These are phyloP conservation scores for Juncus inflexus DNA, from an alignment of 176 grass and related monocot species.

Conservation along the genomic window DNA sequence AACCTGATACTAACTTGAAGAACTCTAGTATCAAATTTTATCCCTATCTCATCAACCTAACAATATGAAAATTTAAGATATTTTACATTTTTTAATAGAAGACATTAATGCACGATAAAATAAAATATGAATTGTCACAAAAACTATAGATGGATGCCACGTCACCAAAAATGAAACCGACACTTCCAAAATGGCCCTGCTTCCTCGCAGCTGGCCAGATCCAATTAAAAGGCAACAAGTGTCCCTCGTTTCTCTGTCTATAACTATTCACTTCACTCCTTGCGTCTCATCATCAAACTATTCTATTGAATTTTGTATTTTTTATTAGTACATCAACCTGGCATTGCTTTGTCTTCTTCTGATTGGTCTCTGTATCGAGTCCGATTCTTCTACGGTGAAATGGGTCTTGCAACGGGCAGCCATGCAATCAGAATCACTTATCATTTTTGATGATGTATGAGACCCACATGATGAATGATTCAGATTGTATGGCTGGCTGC, in stretches of 20 bases:
- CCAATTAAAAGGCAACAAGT: not conserved
- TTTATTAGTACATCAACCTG: conserved; percentile 21
- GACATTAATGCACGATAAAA: not conserved
- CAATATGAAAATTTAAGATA: not conserved
- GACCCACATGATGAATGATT: too few relatives aligned
- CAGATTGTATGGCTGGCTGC: too few relatives aligned
- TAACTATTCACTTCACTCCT: conserved; percentile 17
- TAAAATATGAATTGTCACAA: conserved; percentile 2
- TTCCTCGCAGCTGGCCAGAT: conserved; percentile 13
- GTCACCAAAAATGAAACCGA: conserved; percentile 6
- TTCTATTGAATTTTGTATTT: not conserved
- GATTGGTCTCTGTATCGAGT: conserved; percentile 7
- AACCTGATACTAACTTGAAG: too few relatives aligned
- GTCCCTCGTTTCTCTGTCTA: not conserved
- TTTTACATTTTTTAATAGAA: not conserved
- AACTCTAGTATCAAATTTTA: too few relatives aligned
- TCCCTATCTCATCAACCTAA: not conserved
- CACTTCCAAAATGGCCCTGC: conserved; percentile 19
- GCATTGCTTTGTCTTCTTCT: conserved; percentile 26
- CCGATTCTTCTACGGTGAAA: too few relatives aligned
- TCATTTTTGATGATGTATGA: too few relatives aligned
- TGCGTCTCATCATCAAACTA: conserved; percentile 9
- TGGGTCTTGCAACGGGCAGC: too few relatives aligned
- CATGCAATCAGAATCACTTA: too few relatives aligned
- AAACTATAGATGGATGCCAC: conserved; percentile 6